Base-by-base conservation (phyloP, 306 rosid species). In the Chamaecrista fasciculata region DNA sequence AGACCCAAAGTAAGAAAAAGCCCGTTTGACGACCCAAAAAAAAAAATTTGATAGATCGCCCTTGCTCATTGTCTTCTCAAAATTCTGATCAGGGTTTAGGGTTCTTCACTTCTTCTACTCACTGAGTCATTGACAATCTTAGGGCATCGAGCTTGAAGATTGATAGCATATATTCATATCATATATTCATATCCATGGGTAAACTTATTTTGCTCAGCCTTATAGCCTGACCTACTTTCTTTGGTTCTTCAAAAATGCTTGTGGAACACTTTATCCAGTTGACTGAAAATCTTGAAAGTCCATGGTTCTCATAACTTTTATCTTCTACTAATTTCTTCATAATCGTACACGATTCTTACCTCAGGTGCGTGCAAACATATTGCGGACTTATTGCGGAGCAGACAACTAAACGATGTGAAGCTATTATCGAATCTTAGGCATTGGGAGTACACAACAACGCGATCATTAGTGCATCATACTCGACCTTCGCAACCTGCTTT, bases 321-420 rank as follows among this genome's bases (percentile, higher is more conserved):
- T 46, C 21, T 4, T 26, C 43, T 16, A 4, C 8, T 1, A 48
- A 18, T 29, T 47, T 66, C 46, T 19, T 19, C 19, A 31, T 48
- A n/a, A 33, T 3, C 9, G 19, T 5, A 31, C 46, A 5, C 18
- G 40, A 48, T 48, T 48, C 11, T 42, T 14, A 20, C 18, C 4
- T 83, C 46, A 74, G 87, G 81, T 56, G 49, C 81, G 0, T 72
- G 51, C 63, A 75, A 72, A 56, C 71, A 29, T 61, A 70, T 76
- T 33, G 37, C 60, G 72, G 74, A 72, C 49, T 11, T 84, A 29
- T 68, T 76, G 77, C 66, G 79, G 73, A 80, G 68, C 40, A 78
- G 67, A 39, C 81, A 49, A 11, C 15, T 47, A 52, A 59, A 47
- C 57, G 58, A 55, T 3, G 9, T 46, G 66, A 78, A 66, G 77